phyloP scores from a whole-genome alignment of 108 stramenopile species.

The Parmales sp. region DNA sequence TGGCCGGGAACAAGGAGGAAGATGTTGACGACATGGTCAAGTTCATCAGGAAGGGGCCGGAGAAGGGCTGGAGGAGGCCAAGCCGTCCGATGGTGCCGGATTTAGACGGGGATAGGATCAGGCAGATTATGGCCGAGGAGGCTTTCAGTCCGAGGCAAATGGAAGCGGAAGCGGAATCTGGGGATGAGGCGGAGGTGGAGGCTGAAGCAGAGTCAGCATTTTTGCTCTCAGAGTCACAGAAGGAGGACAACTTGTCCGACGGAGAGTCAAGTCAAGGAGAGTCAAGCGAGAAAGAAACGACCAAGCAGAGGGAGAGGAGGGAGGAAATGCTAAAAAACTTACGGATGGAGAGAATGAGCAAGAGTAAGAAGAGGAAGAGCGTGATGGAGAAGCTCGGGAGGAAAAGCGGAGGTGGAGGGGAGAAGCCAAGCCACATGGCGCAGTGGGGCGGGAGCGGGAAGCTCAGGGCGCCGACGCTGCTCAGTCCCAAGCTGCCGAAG shows the following conservation, averaged over 20 bases:
- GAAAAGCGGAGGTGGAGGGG: neutral
- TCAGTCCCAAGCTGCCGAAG: too few relatives aligned
- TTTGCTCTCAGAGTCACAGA: too few relatives aligned
- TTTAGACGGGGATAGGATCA: conserved; percentile 5
- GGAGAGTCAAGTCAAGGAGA: too few relatives aligned
- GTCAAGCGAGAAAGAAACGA: too few relatives aligned
- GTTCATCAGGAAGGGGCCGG: neutral
- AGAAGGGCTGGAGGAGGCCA: neutral
- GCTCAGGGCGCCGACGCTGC: neutral
- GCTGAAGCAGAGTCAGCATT: too few relatives aligned
- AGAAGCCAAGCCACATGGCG: neutral
- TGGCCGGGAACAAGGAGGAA: conserved; percentile 11
- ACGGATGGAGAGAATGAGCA: too few relatives aligned
- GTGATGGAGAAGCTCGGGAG: neutral
- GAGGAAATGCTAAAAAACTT: too few relatives aligned
- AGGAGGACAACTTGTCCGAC: too few relatives aligned
- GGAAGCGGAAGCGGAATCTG: too few relatives aligned
- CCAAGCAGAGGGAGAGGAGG: too few relatives aligned
- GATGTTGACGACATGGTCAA: neutral
- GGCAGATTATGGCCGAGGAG: neutral
- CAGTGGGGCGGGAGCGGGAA: neutral
- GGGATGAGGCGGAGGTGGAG: too few relatives aligned
- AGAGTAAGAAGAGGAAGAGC: neutral
- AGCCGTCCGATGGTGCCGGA: too few relatives aligned
- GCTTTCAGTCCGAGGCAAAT: neutral